Conservation (phyloP, 2,329 filamentous ascomycete species). For the Myriangium duriaei region DNA sequence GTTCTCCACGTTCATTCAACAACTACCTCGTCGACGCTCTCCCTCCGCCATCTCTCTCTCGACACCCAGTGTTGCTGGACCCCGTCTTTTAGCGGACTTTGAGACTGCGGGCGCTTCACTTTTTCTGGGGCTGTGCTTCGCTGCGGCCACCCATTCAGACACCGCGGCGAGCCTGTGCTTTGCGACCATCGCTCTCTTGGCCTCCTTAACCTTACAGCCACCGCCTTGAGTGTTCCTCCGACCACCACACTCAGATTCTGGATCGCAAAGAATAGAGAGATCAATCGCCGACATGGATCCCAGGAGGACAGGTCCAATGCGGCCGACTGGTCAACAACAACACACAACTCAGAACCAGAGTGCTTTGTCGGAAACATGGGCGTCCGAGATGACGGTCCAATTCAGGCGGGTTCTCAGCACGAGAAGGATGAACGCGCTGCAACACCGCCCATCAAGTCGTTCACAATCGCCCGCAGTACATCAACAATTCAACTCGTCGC, state of each 20-base stretch:
- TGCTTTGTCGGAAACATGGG: conserved; percentile 50
- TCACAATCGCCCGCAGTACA: conserved; percentile 5
- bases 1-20: too few relatives aligned
- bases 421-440: conserved; percentile 71
- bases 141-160: conserved; percentile 1
- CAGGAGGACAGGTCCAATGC: conserved; percentile 3
- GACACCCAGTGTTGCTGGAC: too few relatives aligned
- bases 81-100: conserved; percentile 1
- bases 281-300: background rate
- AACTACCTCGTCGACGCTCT: too few relatives aligned
- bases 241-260: too few relatives aligned
- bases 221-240: too few relatives aligned
- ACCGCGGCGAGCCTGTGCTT: too few relatives aligned
- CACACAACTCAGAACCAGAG: conserved; percentile 11
- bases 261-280: too few relatives aligned
- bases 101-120: background rate
- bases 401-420: conserved; percentile 81
- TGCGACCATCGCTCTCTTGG: too few relatives aligned
- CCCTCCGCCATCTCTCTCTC: too few relatives aligned
- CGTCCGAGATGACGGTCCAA: conserved; percentile 64
- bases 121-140: conserved; percentile 9
- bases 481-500: conserved; percentile 4
- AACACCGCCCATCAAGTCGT: conserved; percentile 8
- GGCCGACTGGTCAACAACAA: conserved; percentile 10
- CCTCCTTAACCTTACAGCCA: too few relatives aligned